Evolutionary conservation across 1,284 basidiomycete species (phyloP), one percentile per base, ranked within the genome.

Genomic region (Sanghuangporus weigelae): DNA sequence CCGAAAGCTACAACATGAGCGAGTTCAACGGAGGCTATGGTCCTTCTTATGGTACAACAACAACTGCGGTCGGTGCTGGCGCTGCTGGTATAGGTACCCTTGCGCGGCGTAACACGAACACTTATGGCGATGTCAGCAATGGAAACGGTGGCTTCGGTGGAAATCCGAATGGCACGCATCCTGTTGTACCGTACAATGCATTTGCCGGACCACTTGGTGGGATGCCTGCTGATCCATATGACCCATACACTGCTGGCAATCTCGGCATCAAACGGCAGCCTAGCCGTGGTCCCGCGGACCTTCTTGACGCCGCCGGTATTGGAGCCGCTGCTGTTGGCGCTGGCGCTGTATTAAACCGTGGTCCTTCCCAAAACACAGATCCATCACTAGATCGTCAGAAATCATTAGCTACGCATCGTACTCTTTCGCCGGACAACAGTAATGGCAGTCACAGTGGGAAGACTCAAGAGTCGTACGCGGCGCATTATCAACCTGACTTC

Each of bases 1-100:
- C 71, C 66, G 75, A 74, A 60, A 70, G 74, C 26, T 86, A 84
- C 68, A 75, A 76, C 46, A 82, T 85, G 82, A 75, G 74, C 38
- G 84, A 87, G 68, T 76, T 84, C 65, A 66, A 69, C 36, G 57
- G 57, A 12, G 38, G 49, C 6, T 57, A 63, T 21, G 16, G 16
- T 16, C 44, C 56, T 26, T 62, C 57, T 14, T 56, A 51, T 36
- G 57, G 50, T 46, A 19, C 51, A n/a, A 59, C 23, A 16, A 53
- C 38, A 23, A 67, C 71, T 16, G 70, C 60, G 5, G 66, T 67
- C 7, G 67, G 59, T 11, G 77, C 75, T 19, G 67, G 63, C n/a
- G 66, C 64, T 12, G 69, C 67, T 7, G 70, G 69, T 12, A 68
- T 70, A 23, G 72, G 67, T 21, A 73, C 73, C 38, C 71, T 73